Conservation (phyloP, 257 asterid species). For the Capsicum rhomboideum region DNA sequence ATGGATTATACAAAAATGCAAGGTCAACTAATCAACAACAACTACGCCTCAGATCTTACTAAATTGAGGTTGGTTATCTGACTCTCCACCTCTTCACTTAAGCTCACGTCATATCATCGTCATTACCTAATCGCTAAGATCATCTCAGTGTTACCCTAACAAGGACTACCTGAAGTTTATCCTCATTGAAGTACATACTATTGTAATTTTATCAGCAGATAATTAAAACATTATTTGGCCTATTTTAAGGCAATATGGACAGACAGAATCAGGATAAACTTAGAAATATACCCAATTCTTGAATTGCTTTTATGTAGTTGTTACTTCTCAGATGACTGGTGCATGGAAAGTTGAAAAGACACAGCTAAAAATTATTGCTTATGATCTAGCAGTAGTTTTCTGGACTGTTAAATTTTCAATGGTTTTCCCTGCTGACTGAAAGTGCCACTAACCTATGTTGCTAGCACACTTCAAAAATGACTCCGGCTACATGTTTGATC, state of each 20-base stretch:
- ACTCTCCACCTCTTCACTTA: background rate
- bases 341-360: no score
- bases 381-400: no score
- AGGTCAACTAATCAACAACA: background rate
- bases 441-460: background rate
- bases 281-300: background rate
- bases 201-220: background rate
- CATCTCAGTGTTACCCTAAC: background rate
- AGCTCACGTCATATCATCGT: background rate
- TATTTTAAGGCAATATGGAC: background rate
- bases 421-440: background rate
- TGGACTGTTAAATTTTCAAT: background rate
- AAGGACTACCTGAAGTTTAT: background rate
- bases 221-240: background rate
- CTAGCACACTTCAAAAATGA: background rate
- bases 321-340: no score
- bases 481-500: background rate
- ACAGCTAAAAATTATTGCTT: no score
- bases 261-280: background rate
- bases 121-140: background rate
- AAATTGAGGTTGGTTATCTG: background rate
- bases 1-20: background rate
- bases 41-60: background rate
- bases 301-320: background rate
- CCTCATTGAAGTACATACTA: background rate